Evolutionary conservation across 1,284 basidiomycete species (phyloP).

Genomic region (Trametes versicolor): DNA sequence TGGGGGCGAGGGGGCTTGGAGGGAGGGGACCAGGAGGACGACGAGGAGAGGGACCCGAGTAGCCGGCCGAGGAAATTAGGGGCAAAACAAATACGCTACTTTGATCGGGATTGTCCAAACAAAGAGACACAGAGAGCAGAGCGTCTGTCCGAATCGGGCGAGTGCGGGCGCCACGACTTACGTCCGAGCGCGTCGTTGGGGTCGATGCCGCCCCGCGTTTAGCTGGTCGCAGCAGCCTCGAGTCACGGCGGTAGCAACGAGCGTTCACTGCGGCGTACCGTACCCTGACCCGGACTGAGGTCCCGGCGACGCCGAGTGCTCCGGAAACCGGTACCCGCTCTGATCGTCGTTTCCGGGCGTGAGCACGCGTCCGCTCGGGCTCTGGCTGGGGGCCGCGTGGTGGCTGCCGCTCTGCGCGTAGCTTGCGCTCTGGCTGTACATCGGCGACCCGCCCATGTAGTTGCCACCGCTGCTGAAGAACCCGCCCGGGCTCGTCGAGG

Average conservation of each 20-base stretch:
- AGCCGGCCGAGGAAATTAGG: slow-evolving; percentile 23
- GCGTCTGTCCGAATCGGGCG: slow-evolving; percentile 17
- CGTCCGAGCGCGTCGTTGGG: slow-evolving; percentile 10
- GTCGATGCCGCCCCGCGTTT: slow-evolving; percentile 4
- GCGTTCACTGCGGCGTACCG: slow-evolving; percentile 45
- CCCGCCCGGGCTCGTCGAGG: slow-evolving; percentile 26
- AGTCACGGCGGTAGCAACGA: not conserved
- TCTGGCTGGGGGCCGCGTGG: slow-evolving; percentile 36
- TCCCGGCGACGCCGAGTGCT: slow-evolving; percentile 43
- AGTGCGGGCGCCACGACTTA: slow-evolving; percentile 5
- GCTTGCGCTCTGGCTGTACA: slow-evolving; percentile 35
- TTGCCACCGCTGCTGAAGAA: slow-evolving; percentile 39
- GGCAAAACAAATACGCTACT: slow-evolving; percentile 28
- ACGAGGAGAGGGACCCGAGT: slow-evolving; percentile 7
- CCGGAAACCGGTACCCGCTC: slow-evolving; percentile 42
- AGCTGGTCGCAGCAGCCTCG: slow-evolving; percentile 1
- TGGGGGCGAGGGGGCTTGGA: not conserved
- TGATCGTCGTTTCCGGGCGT: slow-evolving; percentile 40
- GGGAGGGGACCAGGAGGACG: slow-evolving; percentile 10
- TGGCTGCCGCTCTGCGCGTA: slow-evolving; percentile 36
- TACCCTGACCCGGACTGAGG: slow-evolving; percentile 48
- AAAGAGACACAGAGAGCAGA: slow-evolving; percentile 16
- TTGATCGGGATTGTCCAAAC: slow-evolving; percentile 32
- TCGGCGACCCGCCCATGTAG: slow-evolving; percentile 35
- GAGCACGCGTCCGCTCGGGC: slow-evolving; percentile 39